Evolutionary conservation across 2,329 filamentous ascomycete genomes (phyloP).

Genomic region (Sporothrix humicola): DNA sequence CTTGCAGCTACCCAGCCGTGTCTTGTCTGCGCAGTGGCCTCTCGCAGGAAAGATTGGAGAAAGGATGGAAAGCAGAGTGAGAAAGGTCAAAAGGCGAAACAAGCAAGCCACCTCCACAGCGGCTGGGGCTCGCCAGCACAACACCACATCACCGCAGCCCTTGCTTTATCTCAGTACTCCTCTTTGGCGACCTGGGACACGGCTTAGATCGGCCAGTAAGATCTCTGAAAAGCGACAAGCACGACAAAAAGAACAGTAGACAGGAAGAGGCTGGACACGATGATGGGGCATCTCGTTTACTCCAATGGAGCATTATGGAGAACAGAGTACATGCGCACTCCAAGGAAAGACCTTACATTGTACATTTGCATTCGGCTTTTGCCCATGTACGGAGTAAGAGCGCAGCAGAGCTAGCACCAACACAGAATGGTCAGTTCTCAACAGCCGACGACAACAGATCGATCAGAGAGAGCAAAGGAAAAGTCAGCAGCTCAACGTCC

Average conservation of each 20-base stretch:
- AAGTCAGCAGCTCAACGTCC: background rate
- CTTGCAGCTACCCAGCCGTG: slow-evolving; percentile 23
- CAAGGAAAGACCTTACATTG: too few relatives aligned
- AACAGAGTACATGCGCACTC: background rate
- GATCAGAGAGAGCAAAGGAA: background rate
- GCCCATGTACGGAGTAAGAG: background rate
- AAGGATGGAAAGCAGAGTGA: too few relatives aligned
- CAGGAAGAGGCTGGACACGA: background rate
- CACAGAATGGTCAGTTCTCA: background rate
- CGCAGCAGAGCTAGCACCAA: background rate
- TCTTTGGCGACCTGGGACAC: background rate
- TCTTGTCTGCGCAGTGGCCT: slow-evolving; percentile 18
- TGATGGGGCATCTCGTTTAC: too few relatives aligned
- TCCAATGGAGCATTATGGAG: background rate
- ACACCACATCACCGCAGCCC: background rate
- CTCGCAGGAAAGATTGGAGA: background rate
- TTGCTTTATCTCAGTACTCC: background rate
- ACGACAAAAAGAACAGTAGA: background rate
- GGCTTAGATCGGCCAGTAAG: background rate
- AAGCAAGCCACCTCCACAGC: slow-evolving; percentile 21
- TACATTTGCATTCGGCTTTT: background rate
- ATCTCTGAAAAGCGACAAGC: background rate
- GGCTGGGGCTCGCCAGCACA: slow-evolving; percentile 5
- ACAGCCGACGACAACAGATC: background rate
- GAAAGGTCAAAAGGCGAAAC: background rate